Conservation (phyloP, 2,329 filamentous ascomycete genomes). For the Pseudocercospora pini-densiflorae region DNA sequence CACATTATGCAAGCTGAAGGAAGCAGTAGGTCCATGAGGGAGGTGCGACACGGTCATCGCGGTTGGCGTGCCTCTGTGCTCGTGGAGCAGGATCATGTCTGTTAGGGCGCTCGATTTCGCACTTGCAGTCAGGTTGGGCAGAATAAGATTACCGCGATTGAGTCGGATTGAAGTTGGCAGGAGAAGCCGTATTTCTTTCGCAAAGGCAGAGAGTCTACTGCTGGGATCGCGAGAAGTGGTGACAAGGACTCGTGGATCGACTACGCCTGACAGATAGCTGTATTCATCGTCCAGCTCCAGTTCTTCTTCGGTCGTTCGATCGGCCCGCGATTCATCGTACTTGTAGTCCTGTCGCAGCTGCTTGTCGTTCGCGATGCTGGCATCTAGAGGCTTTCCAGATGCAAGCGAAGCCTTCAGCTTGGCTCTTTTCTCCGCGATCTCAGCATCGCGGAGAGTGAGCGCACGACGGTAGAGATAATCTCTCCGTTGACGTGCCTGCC, state of each 20-base stretch:
- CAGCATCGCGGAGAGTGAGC: slow-evolving; percentile 84
- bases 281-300: slow-evolving; percentile 88
- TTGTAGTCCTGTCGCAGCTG: slow-evolving; percentile 83
- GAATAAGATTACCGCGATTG: slow-evolving; percentile 87
- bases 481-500: slow-evolving; percentile 77
- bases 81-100: slow-evolving; percentile 86
- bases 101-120: slow-evolving; percentile 79
- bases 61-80: slow-evolving; percentile 90
- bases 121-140: slow-evolving; percentile 82
- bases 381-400: slow-evolving; percentile 83
- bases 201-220: slow-evolving; percentile 82
- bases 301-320: slow-evolving; percentile 69
- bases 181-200: slow-evolving; percentile 85
- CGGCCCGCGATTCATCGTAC: slow-evolving; percentile 83
- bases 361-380: slow-evolving; percentile 84
- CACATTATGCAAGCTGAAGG: slow-evolving; percentile 90
- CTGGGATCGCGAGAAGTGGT: slow-evolving; percentile 91
- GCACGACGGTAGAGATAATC: slow-evolving; percentile 93
- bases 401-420: slow-evolving; percentile 86
- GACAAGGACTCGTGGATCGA: slow-evolving; percentile 86
- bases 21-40: slow-evolving; percentile 84
- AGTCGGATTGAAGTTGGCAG: slow-evolving; percentile 84
- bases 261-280: slow-evolving; percentile 83
- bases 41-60: slow-evolving; percentile 86
- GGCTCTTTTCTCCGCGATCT: slow-evolving; percentile 88